Evolutionary conservation across 2,329 filamentous ascomycete genomes (phyloP), one percentile per base, ranked within the genome.

Genomic region (Curvularia lunata): DNA sequence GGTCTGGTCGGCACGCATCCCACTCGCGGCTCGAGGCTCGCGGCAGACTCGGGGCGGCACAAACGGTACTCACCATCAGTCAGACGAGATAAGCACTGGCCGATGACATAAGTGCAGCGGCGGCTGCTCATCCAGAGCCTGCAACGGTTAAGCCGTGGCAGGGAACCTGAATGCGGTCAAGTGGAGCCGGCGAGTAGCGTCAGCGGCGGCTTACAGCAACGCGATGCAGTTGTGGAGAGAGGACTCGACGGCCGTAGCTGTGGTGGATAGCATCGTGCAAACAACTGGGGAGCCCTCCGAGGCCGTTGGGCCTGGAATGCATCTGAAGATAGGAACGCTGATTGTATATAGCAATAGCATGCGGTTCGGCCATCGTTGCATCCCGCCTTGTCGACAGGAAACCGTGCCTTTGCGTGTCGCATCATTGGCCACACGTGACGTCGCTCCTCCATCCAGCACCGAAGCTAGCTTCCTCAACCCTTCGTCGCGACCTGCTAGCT

Each of bases 161-260:
- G 52, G 62, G 59, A 19, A 40, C 47, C 10, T 48, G 47, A 52
- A 51, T 10, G 30, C 41, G 50, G 38, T 28, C 18, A 21, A 48
- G 64, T 63, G 58, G 64, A 65, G 58, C 60, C 60, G 58, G 48
- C 37, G 52, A 28, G 53, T 65, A 65, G 64, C 58, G 62, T 59
- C 62, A 60, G 62, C 62, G 56, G 59, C 62, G 60, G 56, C 60
- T 8, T 37, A 52, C 56, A 62, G 63, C 52, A 52, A 37, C 30
- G 46, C 48, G 40, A 49, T 38, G 55, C 34, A 48, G 38, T 16
- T 59, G 59, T 57, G 56, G 49, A 52, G 41, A 28, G 6, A 10
- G 19, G 43, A 18, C 18, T 25, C 25, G 28, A n/a, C 28, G 47
- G 30, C 23, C 37, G 42, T 19, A 48, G 37, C 52, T 23, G 12